Percentiles rank a stretch among this genome's conserved stretches.
Evolutionary conservation across 805 yeast genomes (phyloP).

Genomic region (Nakazawaea peltata): DNA sequence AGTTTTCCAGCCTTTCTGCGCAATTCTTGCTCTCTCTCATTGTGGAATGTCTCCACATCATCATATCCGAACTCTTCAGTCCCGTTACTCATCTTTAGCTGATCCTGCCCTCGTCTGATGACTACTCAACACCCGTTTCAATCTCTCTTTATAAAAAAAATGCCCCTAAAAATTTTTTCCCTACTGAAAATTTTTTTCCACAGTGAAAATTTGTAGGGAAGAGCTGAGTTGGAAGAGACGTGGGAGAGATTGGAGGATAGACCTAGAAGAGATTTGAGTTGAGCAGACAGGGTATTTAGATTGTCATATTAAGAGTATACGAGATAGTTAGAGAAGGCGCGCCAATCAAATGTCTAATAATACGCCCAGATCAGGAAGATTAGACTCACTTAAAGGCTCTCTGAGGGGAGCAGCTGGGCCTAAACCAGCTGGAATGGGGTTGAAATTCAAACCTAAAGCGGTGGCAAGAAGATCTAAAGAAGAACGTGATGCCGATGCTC

Average conservation of each 20-base stretch:
- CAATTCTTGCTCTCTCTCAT: slow-evolving; percentile 47
- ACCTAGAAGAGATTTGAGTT: no score
- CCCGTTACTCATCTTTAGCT: no score
- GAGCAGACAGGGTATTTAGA: no score
- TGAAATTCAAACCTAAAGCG: slow-evolving; percentile 79
- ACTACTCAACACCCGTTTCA: background rate
- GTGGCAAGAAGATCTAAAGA: slow-evolving; percentile 81
- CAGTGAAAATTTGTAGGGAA: background rate
- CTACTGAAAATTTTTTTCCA: background rate
- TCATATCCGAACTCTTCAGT: slow-evolving; percentile 36
- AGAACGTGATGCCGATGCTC: slow-evolving; percentile 75
- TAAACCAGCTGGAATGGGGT: slow-evolving; percentile 12
- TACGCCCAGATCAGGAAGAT: slow-evolving; percentile 17
- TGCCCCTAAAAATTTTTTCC: slow-evolving; percentile 11
- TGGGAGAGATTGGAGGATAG: no score
- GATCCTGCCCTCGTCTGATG: no score
- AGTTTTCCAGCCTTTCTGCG: slow-evolving; percentile 48
- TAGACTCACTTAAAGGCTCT: slow-evolving; percentile 24
- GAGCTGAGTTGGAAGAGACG: no score
- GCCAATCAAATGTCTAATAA: slow-evolving; percentile 10
- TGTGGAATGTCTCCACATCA: slow-evolving; percentile 65
- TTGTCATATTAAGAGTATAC: no score
- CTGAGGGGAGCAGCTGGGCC: slow-evolving; percentile 19
- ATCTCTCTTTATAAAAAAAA: background rate
- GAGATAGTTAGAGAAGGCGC: no score